phyloP scores from a whole-genome alignment of 208 protist species.

The Leishmania tarentolae region DNA sequence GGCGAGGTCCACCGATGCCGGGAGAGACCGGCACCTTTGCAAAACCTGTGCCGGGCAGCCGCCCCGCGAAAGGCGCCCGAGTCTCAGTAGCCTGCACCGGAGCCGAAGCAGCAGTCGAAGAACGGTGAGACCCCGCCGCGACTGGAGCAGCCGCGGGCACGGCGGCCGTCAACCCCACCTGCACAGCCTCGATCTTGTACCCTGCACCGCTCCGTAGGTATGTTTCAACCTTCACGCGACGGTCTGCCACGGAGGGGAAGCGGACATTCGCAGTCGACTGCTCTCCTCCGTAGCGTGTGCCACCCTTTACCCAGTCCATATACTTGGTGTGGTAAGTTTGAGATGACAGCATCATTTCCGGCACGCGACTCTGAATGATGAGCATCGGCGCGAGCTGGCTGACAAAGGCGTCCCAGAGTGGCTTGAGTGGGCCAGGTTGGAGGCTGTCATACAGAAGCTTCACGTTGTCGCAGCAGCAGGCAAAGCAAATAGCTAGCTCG shows the following conservation, averaged over 20 bases:
- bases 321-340: constrained; percentile 87
- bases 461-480: constrained; percentile 85
- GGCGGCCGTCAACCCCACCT: constrained; percentile 33
- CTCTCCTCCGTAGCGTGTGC: constrained; percentile 78
- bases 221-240: constrained; percentile 74
- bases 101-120: not conserved
- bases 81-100: constrained; percentile 15
- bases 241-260: constrained; percentile 79
- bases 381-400: constrained; percentile 62
- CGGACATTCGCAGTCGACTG: constrained; percentile 72
- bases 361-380: constrained; percentile 69
- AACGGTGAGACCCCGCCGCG: constrained; percentile 8
- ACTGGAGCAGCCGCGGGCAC: constrained; percentile 2
- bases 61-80: constrained; percentile 25
- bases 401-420: constrained; percentile 65
- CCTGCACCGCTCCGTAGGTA: constrained; percentile 65
- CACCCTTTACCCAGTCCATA: constrained; percentile 88
- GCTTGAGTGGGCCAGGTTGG: constrained; percentile 53
- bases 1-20: constrained; percentile 12
- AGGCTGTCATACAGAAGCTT: constrained; percentile 78
- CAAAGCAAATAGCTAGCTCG: constrained; percentile 83
- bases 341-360: constrained; percentile 44
- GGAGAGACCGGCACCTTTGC: constrained; percentile 29
- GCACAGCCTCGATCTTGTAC: constrained; percentile 57
- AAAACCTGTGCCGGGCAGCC: constrained; percentile 10